Base-by-base conservation (phyloP, 208 protist genomes). In the Trypanosoma avium region DNA sequence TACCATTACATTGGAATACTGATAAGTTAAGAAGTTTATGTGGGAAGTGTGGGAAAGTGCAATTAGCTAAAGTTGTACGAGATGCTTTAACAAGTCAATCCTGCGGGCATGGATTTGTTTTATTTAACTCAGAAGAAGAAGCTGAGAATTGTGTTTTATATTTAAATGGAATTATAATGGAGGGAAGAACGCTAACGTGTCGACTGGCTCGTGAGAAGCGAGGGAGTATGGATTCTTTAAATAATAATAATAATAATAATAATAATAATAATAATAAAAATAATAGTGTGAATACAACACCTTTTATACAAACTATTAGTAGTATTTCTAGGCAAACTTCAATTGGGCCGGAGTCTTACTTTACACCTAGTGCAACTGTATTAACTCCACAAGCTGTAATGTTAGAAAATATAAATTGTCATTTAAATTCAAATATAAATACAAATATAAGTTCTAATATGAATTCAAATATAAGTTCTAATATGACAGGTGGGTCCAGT, bases 1-100 rank as follows among this genome's bases (percentile, higher is more conserved):
- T 75, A 9, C 60, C 70, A 27, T 22, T 68, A n/a, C 61, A 65
- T 13, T 67, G 58, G 70, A 68, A 75, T 43, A 68, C 58, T 4
- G 61, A 65, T 29, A 67, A 65, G 35, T 42, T 75, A n/a, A 61
- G 61, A 29, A 53, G 40, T 27, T 26, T 75, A 19, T 75, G 58
- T 45, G 50, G 60, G 15, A 48, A 61, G 4, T 75, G 29, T 36
- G 70, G 70, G 10, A 75, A 65, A 15, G 61, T 75, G 8, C 24
- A 60, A 30, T 36, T 57, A 5, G 70, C 70, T 30, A 70, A 70
- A 47, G 61, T 75, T 4, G 61, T 69, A 22, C 70, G 58, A 12
- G 57, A 75, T 40, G 27, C 61, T 8, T 46, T 27, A n/a, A 75
- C 70, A 22, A 68, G 57, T 33, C 43, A 56, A 4, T 69, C 70